Base-by-base conservation (phyloP, 2,329 filamentous ascomycete species). In the Diplodia intermedia region DNA sequence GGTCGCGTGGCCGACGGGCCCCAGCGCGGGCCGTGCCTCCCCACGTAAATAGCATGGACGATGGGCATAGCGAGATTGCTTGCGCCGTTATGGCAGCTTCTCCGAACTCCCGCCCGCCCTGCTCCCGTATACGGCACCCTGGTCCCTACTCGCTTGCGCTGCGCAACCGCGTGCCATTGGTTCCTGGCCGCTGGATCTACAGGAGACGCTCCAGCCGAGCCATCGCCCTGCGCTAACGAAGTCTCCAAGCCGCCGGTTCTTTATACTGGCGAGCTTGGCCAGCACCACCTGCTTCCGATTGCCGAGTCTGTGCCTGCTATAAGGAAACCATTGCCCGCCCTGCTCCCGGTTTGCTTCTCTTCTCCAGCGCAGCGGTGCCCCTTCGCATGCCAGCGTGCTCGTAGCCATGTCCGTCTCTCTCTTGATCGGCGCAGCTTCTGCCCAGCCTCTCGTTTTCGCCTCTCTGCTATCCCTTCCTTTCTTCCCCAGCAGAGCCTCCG, bases 31-130 rank as follows among this genome's bases (percentile, higher is more conserved):
- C 23, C 33, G 38, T 40, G 33, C n/a, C 18, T 14, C 11, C n/a
- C 33, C 26, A 54, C 26, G 43, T 53, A 62, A 50, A 62, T 26
- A 33, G 43, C 20, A 47, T 2, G 29, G 20, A 2, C 50, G 60
- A 26, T 8, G 36, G 31, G 62, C 62, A 55, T 55, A 43, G 62
- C 62, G 62, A 65, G 23, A 65, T 55, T 65, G 62, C 61, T 31
- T 23, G 47, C 29, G 20, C 60, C 47, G 4, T 26, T 43, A 18
- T 38, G 55, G 55, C 55, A 60, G 36, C n/a, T 29, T n/a, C 55
- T 60, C 55, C 55, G 54, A 56, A 23, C 18, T n/a, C 31, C n/a
- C 23, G 18, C 12, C 18, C 53, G 38, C 23, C 55, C n/a, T 14
- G 3, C 38, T 31, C n/a, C 57, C 57, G 60, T 52, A 63, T 63